Percentiles rank a stretch among this genome's conserved stretches.
phyloP scores from a whole-genome alignment of 225 moss, liverwort and hornwort species.

The Sphagnum contortum region DNA sequence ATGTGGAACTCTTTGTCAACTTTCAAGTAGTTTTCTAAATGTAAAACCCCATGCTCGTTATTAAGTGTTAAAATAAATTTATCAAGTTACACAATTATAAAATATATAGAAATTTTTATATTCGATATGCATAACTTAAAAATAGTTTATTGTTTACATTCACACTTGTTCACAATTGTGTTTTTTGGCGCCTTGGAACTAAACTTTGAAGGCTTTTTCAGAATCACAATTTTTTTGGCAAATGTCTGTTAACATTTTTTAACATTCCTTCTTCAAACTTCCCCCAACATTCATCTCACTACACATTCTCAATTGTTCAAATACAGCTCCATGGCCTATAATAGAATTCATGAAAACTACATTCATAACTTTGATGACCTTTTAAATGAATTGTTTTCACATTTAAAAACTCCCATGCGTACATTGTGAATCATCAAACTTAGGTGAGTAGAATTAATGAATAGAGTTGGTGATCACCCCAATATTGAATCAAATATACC shows the following conservation, averaged over 20 bases:
- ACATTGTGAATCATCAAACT: constrained; percentile 10
- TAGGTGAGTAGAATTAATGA: constrained; percentile 12
- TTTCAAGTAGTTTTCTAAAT: no score
- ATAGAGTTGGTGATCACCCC: constrained; percentile 37
- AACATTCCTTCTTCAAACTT: background rate
- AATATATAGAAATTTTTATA: no score
- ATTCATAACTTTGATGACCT: constrained; percentile 18
- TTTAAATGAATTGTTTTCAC: constrained; percentile 12
- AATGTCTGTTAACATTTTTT: background rate
- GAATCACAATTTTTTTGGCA: no score
- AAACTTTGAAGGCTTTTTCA: no score
- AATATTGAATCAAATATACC: constrained; percentile 41
- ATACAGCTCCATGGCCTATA: background rate
- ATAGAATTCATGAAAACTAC: constrained; percentile 10
- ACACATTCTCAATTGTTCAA: no score
- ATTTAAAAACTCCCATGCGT: constrained; percentile 1
- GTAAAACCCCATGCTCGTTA: no score
- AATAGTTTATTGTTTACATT: constrained; percentile 19
- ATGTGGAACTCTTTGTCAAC: no score
- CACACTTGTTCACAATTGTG: no score
- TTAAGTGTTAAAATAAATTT: no score
- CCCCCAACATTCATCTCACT: background rate
- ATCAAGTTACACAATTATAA: no score
- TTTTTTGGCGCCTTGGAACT: no score
- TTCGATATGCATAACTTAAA: no score